Evolutionary conservation across 2,329 filamentous ascomycete genomes (phyloP).

Genomic region (Aspergillus fumigatus): DNA sequence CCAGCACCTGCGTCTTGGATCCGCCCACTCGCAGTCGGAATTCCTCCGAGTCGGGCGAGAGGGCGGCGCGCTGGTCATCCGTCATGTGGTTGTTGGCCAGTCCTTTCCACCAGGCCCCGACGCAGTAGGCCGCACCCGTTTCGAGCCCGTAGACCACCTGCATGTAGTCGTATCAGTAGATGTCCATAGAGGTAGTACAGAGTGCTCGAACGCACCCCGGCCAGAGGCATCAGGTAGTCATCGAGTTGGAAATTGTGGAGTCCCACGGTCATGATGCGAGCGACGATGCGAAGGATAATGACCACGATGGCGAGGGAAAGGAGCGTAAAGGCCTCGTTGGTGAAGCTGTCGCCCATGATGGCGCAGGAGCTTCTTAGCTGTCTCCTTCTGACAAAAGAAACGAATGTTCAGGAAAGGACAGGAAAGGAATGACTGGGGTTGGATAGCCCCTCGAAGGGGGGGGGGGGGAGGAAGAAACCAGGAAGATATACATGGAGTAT

Average conservation of each 20-base stretch:
- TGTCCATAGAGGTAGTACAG: not conserved
- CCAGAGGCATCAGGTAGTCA: constrained; percentile 57
- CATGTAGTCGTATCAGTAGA: not conserved
- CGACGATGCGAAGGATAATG: constrained; percentile 49
- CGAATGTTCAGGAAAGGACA: not conserved
- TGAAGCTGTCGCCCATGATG: constrained; percentile 29
- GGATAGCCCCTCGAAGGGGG: not conserved
- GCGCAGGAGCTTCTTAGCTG: too few relatives aligned
- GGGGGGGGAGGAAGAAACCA: not conserved
- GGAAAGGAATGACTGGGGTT: not conserved
- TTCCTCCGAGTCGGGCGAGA: constrained; percentile 45
- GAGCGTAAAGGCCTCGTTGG: constrained; percentile 48
- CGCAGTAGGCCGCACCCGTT: constrained; percentile 47
- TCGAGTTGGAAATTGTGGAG: constrained; percentile 50
- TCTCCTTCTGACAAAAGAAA: not conserved
- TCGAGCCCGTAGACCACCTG: constrained; percentile 51
- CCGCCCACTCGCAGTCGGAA: constrained; percentile 49
- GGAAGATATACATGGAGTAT: not conserved
- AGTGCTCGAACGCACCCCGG: constrained; percentile 36
- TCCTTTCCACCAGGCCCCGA: constrained; percentile 47
- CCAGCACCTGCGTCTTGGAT: constrained; percentile 50
- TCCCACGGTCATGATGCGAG: constrained; percentile 47
- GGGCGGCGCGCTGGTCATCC: constrained; percentile 42
- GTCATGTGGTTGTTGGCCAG: constrained; percentile 58
- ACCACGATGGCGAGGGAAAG: constrained; percentile 48